Percentiles rank a stretch among this genome's conserved stretches.
These are phyloP conservation scores for Ambrosiella cleistominuta DNA, from an alignment of 2,329 filamentous ascomycete species.

Conservation along the genomic window DNA sequence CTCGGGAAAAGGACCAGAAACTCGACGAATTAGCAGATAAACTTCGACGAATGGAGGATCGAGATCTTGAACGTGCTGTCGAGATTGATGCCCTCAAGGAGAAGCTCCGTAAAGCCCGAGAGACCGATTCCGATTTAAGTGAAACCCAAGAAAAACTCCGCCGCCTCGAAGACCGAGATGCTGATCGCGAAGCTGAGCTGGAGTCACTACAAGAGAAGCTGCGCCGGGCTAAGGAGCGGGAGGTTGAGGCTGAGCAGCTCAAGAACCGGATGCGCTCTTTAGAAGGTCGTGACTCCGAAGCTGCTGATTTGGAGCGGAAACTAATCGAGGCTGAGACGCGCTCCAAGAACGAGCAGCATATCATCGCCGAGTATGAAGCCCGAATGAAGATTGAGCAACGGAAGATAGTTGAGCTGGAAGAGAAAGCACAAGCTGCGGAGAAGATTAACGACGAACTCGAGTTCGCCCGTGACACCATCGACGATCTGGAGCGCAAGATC, in stretches of 20 bases:
- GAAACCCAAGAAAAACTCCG: slow-evolving; percentile 8
- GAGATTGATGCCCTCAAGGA: slow-evolving; percentile 10
- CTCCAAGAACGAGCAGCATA: slow-evolving; percentile 36
- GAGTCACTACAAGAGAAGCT: slow-evolving; percentile 7
- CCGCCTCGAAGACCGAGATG: slow-evolving; percentile 4
- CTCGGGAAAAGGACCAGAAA: slow-evolving; percentile 1
- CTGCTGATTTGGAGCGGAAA: slow-evolving; percentile 25
- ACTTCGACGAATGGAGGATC: slow-evolving; percentile 2
- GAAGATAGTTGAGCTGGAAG: slow-evolving; percentile 36
- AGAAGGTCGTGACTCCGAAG: slow-evolving; percentile 8
- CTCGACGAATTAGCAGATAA: slow-evolving; percentile 3
- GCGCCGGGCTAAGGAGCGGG: slow-evolving; percentile 7
- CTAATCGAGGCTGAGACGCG: slow-evolving; percentile 35
- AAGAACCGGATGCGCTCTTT: slow-evolving; percentile 1
- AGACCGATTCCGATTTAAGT: not conserved
- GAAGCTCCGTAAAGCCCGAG: slow-evolving; percentile 3
- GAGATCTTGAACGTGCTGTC: slow-evolving; percentile 5
- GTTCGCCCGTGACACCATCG: slow-evolving; percentile 39
- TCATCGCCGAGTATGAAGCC: slow-evolving; percentile 37
- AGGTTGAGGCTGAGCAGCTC: slow-evolving; percentile 10
- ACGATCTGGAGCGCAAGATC: slow-evolving; percentile 38
- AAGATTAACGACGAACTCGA: slow-evolving; percentile 31
- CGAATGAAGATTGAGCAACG: slow-evolving; percentile 39
- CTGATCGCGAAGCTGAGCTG: slow-evolving; percentile 7
- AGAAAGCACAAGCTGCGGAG: slow-evolving; percentile 21